A percentile compares a stretch with the other conserved stretches of the same genome.
phyloP scores from a whole-genome alignment of 2,329 filamentous ascomycete species.

The Samsoniella hepiali region DNA sequence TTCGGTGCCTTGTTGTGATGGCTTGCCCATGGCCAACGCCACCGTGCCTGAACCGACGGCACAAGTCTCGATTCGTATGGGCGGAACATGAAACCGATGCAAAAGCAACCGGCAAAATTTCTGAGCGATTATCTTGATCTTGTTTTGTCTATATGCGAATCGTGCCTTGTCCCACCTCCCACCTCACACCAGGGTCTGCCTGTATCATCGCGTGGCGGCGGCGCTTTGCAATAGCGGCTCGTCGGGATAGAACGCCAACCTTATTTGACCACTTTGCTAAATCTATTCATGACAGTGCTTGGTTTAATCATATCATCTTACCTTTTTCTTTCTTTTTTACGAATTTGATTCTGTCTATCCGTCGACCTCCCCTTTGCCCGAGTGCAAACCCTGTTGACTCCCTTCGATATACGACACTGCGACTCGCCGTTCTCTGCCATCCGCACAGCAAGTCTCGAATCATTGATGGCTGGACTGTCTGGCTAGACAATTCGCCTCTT shows the following conservation, averaged over 20 bases:
- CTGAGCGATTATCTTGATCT: too few species aligned
- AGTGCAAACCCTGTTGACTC: background rate
- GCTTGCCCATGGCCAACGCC: background rate
- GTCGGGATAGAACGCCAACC: too few species aligned
- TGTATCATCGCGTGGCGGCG: background rate
- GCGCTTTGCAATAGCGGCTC: background rate
- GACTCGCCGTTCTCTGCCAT: background rate
- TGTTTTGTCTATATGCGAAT: too few species aligned
- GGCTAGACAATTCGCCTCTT: constrained; percentile 24
- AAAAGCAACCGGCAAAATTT: background rate
- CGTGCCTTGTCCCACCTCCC: background rate
- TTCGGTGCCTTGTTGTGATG: constrained; percentile 10
- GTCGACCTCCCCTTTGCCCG: background rate
- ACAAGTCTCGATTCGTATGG: background rate
- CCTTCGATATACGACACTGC: background rate
- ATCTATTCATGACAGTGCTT: background rate
- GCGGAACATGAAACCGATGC: background rate
- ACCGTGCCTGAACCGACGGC: background rate
- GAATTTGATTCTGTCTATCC: background rate
- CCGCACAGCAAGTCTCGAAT: constrained; percentile 2
- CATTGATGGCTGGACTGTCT: constrained; percentile 34
- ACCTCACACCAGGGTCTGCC: background rate
- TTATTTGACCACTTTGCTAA: background rate
- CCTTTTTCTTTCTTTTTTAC: constrained; percentile 1
- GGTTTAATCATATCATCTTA: constrained; percentile 2